Percentiles rank a stretch among this genome's conserved stretches.
Conservation (phyloP, 2,329 filamentous ascomycete species). For the Thelonectria olida region DNA sequence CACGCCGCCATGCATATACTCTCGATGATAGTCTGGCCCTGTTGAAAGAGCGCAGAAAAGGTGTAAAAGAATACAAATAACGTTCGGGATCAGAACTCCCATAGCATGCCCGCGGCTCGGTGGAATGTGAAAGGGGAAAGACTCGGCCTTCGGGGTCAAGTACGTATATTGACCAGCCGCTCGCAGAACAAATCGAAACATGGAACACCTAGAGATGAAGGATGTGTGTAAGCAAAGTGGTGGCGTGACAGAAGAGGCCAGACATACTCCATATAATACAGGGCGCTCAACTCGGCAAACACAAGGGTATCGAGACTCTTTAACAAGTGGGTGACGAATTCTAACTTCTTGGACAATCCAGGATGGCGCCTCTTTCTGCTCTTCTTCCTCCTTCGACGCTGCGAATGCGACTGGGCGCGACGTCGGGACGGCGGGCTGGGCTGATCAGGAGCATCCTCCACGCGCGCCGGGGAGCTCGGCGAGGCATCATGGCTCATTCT, state of each 20-base stretch:
- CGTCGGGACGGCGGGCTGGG: conserved; percentile 15
- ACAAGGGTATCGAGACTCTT: conserved; percentile 69
- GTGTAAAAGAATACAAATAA: conserved; percentile 69
- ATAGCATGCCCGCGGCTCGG: conserved; percentile 65
- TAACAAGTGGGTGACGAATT: conserved; percentile 69
- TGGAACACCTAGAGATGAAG: conserved; percentile 63
- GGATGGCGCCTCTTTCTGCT: conserved; percentile 49
- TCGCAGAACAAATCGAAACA: conserved; percentile 69
- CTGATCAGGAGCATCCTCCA: conserved; percentile 20
- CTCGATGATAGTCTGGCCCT: conserved; percentile 69
- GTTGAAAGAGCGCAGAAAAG: conserved; percentile 62
- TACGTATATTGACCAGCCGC: conserved; percentile 69
- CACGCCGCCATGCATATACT: conserved; percentile 74
- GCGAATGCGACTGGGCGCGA: conserved; percentile 33
- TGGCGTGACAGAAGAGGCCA: not conserved
- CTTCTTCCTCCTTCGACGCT: conserved; percentile 49
- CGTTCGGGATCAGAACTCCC: conserved; percentile 66
- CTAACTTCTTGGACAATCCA: conserved; percentile 64
- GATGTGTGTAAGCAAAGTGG: not conserved
- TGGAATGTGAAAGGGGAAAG: conserved; percentile 64
- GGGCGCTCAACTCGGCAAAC: conserved; percentile 69
- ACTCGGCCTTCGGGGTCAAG: conserved; percentile 69
- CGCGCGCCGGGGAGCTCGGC: conserved; percentile 51
- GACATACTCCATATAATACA: conserved; percentile 78
- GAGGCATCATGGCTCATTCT: conserved; percentile 64